Evolutionary conservation across 345 rosid genomes (phyloP), one percentile per base, ranked within the genome.

Genomic region (Dipteronia dyeriana): DNA sequence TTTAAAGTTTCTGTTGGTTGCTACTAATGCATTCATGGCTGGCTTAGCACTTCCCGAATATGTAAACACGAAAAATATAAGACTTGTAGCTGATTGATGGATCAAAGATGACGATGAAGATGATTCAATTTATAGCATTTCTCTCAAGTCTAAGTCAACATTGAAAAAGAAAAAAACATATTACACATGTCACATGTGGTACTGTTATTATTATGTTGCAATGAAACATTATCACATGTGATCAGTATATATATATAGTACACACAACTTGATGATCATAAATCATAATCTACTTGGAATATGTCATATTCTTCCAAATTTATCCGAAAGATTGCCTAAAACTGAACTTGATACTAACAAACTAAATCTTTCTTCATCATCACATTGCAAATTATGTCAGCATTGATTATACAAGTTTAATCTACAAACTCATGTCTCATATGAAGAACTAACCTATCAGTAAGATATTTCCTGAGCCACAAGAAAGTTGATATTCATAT

Each of bases 1-100:
- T 88, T 84, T 94, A 77, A 96, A 96, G 87, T 96, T 96, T 78
- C 99, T 89, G 88, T 92, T 96, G 31, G 99, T 96, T 65, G 99
- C 99, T 31, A 82, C 97, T 85, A 96, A 79, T 14, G 99, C 99
- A 81, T 96, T 96, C 99, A 96, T 96, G 75, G 79, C 79, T 80
- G 71, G 76, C 71, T 82, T 78, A 45, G 6, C 53, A 71, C 73
- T 80, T 57, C 76, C 56, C 70, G 49, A 69, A 26, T 1, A 71
- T 62, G 73, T 66, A 16, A 51, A 64, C 39, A 41, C 26, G 19
- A 76, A n/a, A 70, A n/a, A 70, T 63, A 23, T 66, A 16, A 74
- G 34, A 13, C 13, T 39, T 66, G 61, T 73, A 47, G 56, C 16
- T 69, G 34, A 9, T 57, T 65, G 34, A 9, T 57, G 61, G 71